Base-by-base conservation (phyloP, 495 filamentous ascomycete species). In the Hypoxylon rickii region DNA sequence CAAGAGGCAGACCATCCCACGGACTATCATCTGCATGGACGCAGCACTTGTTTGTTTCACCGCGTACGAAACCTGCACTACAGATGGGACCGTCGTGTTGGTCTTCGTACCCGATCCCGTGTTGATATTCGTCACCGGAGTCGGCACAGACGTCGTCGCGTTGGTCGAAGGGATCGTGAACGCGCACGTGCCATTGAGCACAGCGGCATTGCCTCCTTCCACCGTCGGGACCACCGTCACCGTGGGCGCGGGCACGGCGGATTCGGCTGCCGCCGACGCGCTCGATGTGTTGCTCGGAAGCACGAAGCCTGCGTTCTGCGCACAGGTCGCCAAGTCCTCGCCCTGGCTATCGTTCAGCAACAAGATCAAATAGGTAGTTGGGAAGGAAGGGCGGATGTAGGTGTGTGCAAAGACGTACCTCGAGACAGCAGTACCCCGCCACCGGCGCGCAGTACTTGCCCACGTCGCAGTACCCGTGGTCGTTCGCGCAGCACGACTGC, bases 391-490 rank as follows among this genome's bases (percentile, higher is more conserved):
- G n/a, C n/a, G n/a, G n/a, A n/a, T n/a, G n/a, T n/a, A n/a, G n/a
- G n/a, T n/a, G n/a, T n/a, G n/a, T n/a, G 37, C 3, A 5, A 32
- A 7, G n/a, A 38, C 68, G 18, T 65, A 76, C 72, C 19, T 74
- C 67, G 3, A 65, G 42, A 44, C 75, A 78, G 31, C 75, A 77
- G 38, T 66, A 75, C 3, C 73, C 73, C 6, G 69, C 71, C 1
- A 73, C 67, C 1, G 75, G 72, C 12, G 75, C 73, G 44, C 73
- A 77, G 29, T 64, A 71, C 22, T 66, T 66, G 2, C 73, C 73
- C 16, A 34, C 38, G 3, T 60, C 64, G 55, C 75, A 77, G 51
- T 67, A 73, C 2, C 70, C 70, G 24, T 59, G 62, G 24, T 77
- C 73, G 13, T 55, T 38, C n/a, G 34, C 24, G 31, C 75, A 76